These are phyloP conservation scores for Termitomyces sp. DNA, from an alignment of 768 basidiomycete genomes.

Conservation along the genomic window DNA sequence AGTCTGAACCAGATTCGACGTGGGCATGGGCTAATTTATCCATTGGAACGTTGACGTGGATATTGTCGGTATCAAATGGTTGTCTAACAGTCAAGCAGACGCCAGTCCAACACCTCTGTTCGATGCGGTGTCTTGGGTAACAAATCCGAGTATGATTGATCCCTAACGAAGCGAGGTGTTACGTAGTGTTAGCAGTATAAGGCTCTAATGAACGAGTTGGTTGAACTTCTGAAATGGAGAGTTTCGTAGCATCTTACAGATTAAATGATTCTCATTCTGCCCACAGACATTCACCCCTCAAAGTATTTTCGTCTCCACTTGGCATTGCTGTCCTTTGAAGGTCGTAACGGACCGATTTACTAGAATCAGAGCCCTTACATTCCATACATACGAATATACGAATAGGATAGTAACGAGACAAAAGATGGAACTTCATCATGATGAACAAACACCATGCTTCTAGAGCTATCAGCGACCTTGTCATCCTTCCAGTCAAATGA, in stretches of 20 bases:
- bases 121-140: neutral
- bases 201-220: neutral
- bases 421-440: neutral
- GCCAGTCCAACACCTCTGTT: neutral
- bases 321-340: neutral
- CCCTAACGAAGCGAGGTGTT: neutral
- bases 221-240: neutral
- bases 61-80: neutral
- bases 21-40: neutral
- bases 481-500: too few species aligned
- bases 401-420: neutral
- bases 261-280: neutral
- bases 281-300: too few species aligned
- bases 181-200: neutral
- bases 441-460: neutral
- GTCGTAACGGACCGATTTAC: neutral
- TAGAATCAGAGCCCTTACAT: neutral
- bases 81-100: neutral
- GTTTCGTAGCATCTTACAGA: neutral
- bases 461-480: neutral
- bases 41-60: neutral
- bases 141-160: neutral
- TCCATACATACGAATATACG: neutral
- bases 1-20: neutral
- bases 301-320: neutral